Base-by-base conservation (phyloP, 495 filamentous ascomycete genomes). In the Tricharina praecox region DNA sequence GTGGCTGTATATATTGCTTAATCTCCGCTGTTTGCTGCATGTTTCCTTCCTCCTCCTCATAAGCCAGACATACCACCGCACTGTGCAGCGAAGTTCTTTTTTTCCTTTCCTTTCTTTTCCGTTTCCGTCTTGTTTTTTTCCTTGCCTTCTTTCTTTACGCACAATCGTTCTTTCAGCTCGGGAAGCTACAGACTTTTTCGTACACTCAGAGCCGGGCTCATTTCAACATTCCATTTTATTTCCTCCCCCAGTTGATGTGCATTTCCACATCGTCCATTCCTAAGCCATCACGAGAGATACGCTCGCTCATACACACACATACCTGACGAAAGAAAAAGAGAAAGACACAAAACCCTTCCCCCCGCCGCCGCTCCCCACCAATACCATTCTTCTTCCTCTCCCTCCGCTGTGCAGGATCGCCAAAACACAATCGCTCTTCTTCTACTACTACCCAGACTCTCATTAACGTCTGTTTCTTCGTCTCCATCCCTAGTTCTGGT, bases 91-190 rank as follows among this genome's bases (percentile, higher is more conserved):
- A 43, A 15, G 28, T 32, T 13, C 34, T 37, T 37, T 18, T 37
- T 37, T 18, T 18, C 34, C 5, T 37, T 37, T 15, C 8, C 34
- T 37, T 43, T 3, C 26, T 25, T 25, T 26, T 11, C 18, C 26
- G 13, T 26, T 46, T 34, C 28, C 20, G n/a, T n/a, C n/a, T n/a
- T n/a, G n/a, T n/a, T n/a, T n/a, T 46, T 46, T 46, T 34, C 21
- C 20, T 46, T 34, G 33, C 43, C 1, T 19, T 33, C 25, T 13
- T 25, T 24, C 40, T 23, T 13, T 13, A 20, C 20, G 2, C 20
- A 16, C 37, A 18, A 15, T 11, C 40, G 23, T 43, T 43, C 13
- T 24, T 43, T 13, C 23, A 16, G 40, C 40, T 25, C 40, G 40
- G 40, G 40, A 43, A 43, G 3, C 21, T 43, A 43, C 40, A 43